Evolutionary conservation across 768 basidiomycete species (phyloP), one percentile per base, ranked within the genome.

Genomic region (Amanita pseudoporphyria): DNA sequence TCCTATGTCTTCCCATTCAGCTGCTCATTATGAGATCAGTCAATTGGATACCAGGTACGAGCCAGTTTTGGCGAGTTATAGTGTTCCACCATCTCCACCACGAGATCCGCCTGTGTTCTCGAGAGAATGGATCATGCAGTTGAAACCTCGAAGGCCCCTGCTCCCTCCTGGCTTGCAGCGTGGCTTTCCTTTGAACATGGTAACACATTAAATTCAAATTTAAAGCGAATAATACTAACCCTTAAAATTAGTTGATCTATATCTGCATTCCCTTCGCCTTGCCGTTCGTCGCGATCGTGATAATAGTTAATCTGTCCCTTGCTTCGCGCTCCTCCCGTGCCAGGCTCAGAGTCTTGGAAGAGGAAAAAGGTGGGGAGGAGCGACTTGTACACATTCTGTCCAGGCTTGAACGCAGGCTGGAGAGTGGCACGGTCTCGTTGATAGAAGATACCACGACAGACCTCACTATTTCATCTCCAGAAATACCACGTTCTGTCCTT

Each of bases 101-200:
- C 60, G 68, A 0, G 69, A 70, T 54, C 71, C 74, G 0, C 54
- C 53, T 2, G 38, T 71, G 0, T 58, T 79, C 6, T 72, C 76
- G 3, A 58, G 50, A 9, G 61, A 60, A 16, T 81, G 79, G 75
- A 68, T 78, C 56, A 65, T 65, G 38, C 64, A 56, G 18, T 52
- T 72, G 10, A 70, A 67, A 46, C 65, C 69, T 4, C 56, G 57
- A 4, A 62, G 60, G 5, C 74, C 76, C 5, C 56, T 78, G 2
- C 56, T 90, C 2, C 82, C 84, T 0, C 82, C 87, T 1, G 60
- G 63, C 32, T 66, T 84, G 0, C 78, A 80, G 52, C 67, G 76
- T 32, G 61, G 64, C 1, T 87, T 87, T 53, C 89, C 88, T 2
- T 63, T 79, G 47, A 92, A 89, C 58, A 45, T 90, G 14, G 84